phyloP scores from a whole-genome alignment of 2,329 filamentous ascomycete genomes.

The Monosporascus sp. region DNA sequence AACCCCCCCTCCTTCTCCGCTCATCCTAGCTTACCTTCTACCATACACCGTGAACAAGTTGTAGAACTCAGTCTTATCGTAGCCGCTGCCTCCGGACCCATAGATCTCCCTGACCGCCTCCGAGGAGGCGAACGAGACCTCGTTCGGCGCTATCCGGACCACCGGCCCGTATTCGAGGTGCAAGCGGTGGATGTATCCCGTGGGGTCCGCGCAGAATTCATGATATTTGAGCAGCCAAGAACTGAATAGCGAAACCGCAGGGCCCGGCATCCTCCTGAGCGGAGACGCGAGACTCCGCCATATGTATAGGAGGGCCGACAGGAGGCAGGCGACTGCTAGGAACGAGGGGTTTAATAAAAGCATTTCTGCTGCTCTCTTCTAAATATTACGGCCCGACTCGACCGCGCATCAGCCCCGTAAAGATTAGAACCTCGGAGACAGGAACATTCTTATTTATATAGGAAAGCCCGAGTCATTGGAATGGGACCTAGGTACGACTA shows the following conservation, averaged over 20 bases:
- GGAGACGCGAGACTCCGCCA: conserved; percentile 30
- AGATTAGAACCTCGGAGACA: not conserved
- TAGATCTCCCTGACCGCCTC: conserved; percentile 60
- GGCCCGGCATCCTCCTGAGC: conserved; percentile 43
- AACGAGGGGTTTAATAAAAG: conserved; percentile 17
- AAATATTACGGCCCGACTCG: not conserved
- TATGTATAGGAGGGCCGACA: conserved; percentile 14
- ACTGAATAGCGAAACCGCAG: conserved; percentile 42
- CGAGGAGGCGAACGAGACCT: conserved; percentile 54
- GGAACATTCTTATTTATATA: too few species aligned
- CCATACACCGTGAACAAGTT: conserved; percentile 55
- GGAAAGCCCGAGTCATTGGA: too few species aligned
- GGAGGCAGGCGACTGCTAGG: conserved; percentile 10
- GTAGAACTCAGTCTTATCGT: conserved; percentile 63
- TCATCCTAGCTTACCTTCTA: conserved; percentile 37
- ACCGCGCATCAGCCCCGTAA: not conserved
- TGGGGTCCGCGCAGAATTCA: conserved; percentile 49
- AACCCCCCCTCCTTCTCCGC: not conserved
- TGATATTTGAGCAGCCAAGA: conserved; percentile 49
- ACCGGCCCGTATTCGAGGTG: conserved; percentile 53
- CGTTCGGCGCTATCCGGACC: conserved; percentile 53
- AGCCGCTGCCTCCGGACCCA: conserved; percentile 55
- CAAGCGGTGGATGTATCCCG: conserved; percentile 50
- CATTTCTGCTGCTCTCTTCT: conserved; percentile 9
- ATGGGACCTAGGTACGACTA: too few species aligned